These are phyloP conservation scores for Breynia disticha DNA, from an alignment of 441 rosid species.

Conservation along the genomic window DNA sequence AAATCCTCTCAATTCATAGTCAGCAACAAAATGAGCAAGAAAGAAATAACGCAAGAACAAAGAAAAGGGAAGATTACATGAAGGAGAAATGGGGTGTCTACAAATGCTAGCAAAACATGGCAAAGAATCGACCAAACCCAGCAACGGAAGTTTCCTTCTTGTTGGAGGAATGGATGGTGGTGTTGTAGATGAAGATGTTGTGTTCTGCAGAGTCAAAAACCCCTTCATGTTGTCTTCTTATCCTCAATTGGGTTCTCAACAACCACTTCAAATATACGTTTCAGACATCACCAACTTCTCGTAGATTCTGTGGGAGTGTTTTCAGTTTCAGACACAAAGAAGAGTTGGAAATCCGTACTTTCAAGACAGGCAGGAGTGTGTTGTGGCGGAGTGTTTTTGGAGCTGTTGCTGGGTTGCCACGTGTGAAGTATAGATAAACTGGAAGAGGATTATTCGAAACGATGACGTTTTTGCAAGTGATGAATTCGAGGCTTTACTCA, in stretches of 20 bases:
- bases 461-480: neutral
- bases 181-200: constrained; percentile 24
- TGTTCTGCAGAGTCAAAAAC: constrained; percentile 22
- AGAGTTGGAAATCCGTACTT: too few relatives aligned
- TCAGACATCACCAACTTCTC: too few relatives aligned
- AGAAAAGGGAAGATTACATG: constrained; percentile 33
- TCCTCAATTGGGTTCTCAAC: neutral
- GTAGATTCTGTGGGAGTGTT: too few relatives aligned
- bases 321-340: too few relatives aligned
- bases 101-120: constrained; percentile 33
- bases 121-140: constrained; percentile 39
- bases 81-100: constrained; percentile 23
- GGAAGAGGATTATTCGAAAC: neutral
- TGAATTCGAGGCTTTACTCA: too few relatives aligned
- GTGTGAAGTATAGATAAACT: constrained; percentile 20
- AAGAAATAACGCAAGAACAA: too few relatives aligned
- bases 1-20: neutral
- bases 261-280: neutral
- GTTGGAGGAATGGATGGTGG: constrained; percentile 33
- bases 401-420: constrained; percentile 18
- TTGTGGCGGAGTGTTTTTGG: too few relatives aligned
- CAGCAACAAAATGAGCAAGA: too few relatives aligned
- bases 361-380: too few relatives aligned
- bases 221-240: constrained; percentile 29
- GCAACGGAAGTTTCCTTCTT: constrained; percentile 37